Evolutionary conservation across 2,329 filamentous ascomycete genomes (phyloP).

Genomic region (Aspergillus vadensis): DNA sequence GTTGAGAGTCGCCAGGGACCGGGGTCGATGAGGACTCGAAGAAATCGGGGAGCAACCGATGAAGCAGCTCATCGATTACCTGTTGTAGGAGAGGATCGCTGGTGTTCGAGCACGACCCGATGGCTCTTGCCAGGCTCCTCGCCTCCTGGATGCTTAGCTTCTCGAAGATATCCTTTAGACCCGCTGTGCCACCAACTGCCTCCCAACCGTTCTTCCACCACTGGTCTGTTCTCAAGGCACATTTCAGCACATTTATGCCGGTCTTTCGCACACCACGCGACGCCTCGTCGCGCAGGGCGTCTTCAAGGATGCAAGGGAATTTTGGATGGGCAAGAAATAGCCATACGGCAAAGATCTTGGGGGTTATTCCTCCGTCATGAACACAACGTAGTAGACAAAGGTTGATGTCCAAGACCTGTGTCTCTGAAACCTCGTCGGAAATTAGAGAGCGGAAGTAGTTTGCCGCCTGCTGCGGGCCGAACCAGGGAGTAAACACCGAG

Average conservation of each 20-base stretch:
- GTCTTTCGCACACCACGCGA: not conserved
- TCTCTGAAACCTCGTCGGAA: not conserved
- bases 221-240: not conserved
- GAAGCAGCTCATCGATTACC: not conserved
- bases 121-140: not conserved
- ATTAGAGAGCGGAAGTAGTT: conserved; percentile 2
- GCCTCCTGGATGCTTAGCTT: conserved; percentile 3
- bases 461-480: conserved; percentile 3
- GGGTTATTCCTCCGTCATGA: not conserved
- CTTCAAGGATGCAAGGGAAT: not conserved
- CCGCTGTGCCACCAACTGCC: not conserved
- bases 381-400: not conserved
- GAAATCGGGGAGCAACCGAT: not conserved
- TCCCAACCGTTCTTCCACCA: not conserved
- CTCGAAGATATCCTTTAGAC: conserved; percentile 1
- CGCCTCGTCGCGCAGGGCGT: not conserved
- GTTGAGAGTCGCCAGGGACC: too few species aligned
- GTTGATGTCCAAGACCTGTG: not conserved
- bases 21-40: not conserved
- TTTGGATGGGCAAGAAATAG: not conserved
- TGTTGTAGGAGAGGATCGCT: not conserved
- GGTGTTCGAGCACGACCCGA: not conserved
- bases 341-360: not conserved
- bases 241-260: not conserved
- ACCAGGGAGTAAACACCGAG: not conserved